Base-by-base conservation (phyloP, 371 early-diverging fungal genomes). In the Phascolomyces articulosus region DNA sequence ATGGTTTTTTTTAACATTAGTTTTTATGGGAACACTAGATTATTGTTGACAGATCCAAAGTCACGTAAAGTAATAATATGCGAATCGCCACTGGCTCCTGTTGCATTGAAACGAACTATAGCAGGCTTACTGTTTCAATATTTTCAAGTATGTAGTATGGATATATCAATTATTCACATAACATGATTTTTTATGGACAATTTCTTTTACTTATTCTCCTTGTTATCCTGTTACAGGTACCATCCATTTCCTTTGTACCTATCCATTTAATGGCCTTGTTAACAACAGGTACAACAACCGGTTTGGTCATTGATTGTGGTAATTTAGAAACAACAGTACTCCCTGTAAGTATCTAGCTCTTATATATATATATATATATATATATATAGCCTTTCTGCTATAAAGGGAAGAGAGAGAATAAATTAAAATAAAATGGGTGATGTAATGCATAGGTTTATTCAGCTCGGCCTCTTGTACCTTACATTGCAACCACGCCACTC, bases 251-350 rank as follows among this genome's bases (percentile, higher is more conserved):
- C 3, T 95, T 94, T 71, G 90, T 92, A 0, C 93, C 95, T 6
- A 29, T 60, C n/a, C 86, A 90, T 53, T 72, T 94, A 26, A 78
- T 90, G 64, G 91, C 96, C 1, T 65, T 97, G 56, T 66, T 95
- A 64, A 91, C 94, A 1, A 88, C 91, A 10, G 97, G 97, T 11
- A 67, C 78, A 24, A 84, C 87, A 4, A 90, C 90, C 3, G 96
- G 96, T 0, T 73, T 96, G 53, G 93, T 96, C 1, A 74, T 96
- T 18, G 94, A 96, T 67, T 90, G 91, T 63, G 95, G 95, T 0
- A 81, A 91, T 63, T 66, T 91, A 41, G 91, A 90, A 55, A 90
- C 94, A 3, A 76, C 85, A 4, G 91, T 91, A 2, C 71, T 92
- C 53, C 95, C 96, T 40, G 96, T 93, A 86, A 66, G 87, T 56